Base-by-base conservation (phyloP, 345 rosid species). In the Eucalyptus erythrocorys region DNA sequence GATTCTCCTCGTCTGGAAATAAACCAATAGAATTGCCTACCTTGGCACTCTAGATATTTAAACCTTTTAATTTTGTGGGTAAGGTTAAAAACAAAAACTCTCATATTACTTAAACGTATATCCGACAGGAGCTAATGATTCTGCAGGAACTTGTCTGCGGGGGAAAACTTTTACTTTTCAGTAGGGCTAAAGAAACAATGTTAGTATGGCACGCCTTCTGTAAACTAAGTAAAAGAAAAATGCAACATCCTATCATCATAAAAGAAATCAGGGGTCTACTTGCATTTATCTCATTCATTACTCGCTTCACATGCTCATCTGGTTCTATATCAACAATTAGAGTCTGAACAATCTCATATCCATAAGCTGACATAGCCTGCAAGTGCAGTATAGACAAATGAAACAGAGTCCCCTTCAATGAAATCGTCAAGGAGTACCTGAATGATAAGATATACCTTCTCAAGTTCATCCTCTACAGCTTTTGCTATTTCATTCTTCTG, bases 261-360 rank as follows among this genome's bases (percentile, higher is more conserved):
- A 43, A 37, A 47, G 48, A 37, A 34, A 85, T 37, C 49, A 21
- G 16, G 12, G 50, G 34, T 53, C 4, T 93, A 94, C 96, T 96
- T 5, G 96, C 98, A 92, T 95, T 96, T 86, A 95, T 95, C 93
- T 95, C 96, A 89, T 96, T 94, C 97, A 96, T 96, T 66, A 97
- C 97, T 57, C 95, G 89, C 95, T 96, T 95, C 48, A 96, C 97
- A 30, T 92, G 96, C 48, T 91, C 97, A 91, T 95, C 95, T 71
- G 98, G 98, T 92, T 96, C 96, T 3, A 94, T 93, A 88, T 94
- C 97, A 84, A 95, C 96, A 19, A 95, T 95, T 19, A 95, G 95
- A 66, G 98, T 95, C 92, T 95, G 97, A 87, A 95, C 97, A 51
- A 95, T 95, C 96, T 95, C 95, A 42, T 87, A 95, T 4, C 97